These are phyloP conservation scores for Viola odorata DNA, from an alignment of 345 rosid genomes.

Conservation along the genomic window DNA sequence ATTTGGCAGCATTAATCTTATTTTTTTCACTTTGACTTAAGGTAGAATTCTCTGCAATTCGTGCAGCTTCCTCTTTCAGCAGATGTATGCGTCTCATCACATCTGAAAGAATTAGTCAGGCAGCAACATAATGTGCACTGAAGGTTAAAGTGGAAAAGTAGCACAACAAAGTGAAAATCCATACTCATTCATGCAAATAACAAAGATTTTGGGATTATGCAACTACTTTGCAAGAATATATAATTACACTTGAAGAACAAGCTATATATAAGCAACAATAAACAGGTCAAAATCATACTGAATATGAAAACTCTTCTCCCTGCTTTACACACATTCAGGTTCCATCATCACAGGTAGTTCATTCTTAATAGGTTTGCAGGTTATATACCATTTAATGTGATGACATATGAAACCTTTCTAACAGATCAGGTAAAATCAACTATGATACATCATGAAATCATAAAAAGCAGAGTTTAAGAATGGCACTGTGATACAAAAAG, in stretches of 20 bases:
- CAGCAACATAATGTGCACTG: slow-evolving; percentile 1
- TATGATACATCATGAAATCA: background rate
- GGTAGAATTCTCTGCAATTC: slow-evolving; percentile 82
- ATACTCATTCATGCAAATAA: background rate
- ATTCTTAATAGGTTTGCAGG: slow-evolving; percentile 7
- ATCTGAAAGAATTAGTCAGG: slow-evolving; percentile 42
- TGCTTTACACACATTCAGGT: background rate
- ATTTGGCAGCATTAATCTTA: slow-evolving; percentile 80
- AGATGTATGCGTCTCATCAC: slow-evolving; percentile 79
- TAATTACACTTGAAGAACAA: background rate
- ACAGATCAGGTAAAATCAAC: background rate
- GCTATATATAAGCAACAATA: background rate
- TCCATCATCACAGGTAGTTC: slow-evolving; percentile 4
- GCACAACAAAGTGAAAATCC: background rate
- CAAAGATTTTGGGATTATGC: background rate
- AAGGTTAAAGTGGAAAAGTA: background rate
- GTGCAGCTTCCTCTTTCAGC: slow-evolving; percentile 79
- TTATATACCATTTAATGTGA: background rate
- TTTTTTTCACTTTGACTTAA: slow-evolving; percentile 79
- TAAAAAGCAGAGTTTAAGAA: slow-evolving; percentile 5
- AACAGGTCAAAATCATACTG: background rate
- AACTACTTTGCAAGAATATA: slow-evolving; percentile 1
- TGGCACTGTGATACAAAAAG: slow-evolving; percentile 10
- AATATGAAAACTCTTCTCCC: background rate
- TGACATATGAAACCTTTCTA: background rate